Evolutionary conservation across 2,329 filamentous ascomycete genomes (phyloP).

Genomic region (Niveomyces coronatus): DNA sequence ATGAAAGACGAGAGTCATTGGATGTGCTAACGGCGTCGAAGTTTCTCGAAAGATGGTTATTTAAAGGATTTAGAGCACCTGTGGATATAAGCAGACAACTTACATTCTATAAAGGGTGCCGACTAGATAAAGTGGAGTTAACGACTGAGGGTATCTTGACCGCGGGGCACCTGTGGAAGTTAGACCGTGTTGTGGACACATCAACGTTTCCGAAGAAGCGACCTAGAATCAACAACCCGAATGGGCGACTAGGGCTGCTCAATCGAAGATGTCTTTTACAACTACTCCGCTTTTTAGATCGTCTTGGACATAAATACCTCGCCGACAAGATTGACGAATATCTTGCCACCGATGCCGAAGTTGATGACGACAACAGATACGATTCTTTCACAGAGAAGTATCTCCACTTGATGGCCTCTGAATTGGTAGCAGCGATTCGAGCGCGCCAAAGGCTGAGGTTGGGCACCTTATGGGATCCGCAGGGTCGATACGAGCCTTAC

Average conservation of each 20-base stretch:
- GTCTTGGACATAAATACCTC: neutral
- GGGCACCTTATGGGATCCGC: conserved; percentile 11
- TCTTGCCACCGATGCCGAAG: conserved; percentile 10
- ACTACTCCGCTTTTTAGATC: neutral
- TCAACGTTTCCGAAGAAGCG: conserved; percentile 9
- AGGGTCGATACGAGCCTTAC: neutral
- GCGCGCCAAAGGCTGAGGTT: conserved; percentile 10
- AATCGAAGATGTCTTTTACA: conserved; percentile 12
- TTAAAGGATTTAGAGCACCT: conserved; percentile 14
- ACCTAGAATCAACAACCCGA: conserved; percentile 8
- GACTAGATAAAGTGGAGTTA: conserved; percentile 14
- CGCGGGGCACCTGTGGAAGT: conserved; percentile 18
- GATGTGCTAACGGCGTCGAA: conserved; percentile 6
- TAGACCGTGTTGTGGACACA: conserved; percentile 13
- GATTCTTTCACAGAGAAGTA: conserved; percentile 12
- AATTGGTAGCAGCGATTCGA: conserved; percentile 14
- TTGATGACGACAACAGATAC: neutral
- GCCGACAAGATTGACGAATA: conserved; percentile 9
- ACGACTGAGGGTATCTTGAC: conserved; percentile 13
- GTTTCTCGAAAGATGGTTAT: conserved; percentile 12
- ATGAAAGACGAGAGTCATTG: neutral
- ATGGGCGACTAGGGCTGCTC: conserved; percentile 10
- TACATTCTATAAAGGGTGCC: conserved; percentile 19
- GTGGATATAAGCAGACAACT: conserved; percentile 7
- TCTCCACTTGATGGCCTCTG: conserved; percentile 13